Percentiles rank a stretch among this genome's conserved stretches.
These are phyloP conservation scores for Pestalotiopsis sp. DNA, from an alignment of 2,329 filamentous ascomycete genomes.

Conservation along the genomic window DNA sequence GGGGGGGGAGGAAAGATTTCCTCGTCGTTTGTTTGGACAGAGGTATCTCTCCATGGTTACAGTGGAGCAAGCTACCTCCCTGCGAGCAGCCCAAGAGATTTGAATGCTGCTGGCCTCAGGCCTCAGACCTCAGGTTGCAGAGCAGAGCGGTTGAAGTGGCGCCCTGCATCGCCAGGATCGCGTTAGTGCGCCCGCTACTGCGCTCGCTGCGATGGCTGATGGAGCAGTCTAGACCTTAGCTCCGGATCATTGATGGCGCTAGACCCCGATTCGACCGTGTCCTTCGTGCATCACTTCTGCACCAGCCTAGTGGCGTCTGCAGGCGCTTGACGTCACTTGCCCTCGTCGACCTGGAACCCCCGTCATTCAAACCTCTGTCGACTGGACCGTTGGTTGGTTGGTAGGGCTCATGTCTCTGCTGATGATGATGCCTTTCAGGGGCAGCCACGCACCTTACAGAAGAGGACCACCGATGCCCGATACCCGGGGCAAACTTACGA, in stretches of 20 bases:
- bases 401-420: neutral
- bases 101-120: neutral
- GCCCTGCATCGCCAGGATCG: neutral
- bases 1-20: neutral
- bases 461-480: too few species aligned
- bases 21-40: neutral
- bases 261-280: neutral
- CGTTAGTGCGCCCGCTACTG: neutral
- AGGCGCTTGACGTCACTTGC: neutral
- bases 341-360: neutral
- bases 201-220: neutral
- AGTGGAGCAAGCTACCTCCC: neutral
- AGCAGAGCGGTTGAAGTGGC: neutral
- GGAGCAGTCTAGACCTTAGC: neutral
- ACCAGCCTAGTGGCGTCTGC: neutral
- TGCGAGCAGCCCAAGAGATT: neutral
- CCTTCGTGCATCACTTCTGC: neutral
- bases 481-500: too few species aligned
- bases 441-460: neutral
- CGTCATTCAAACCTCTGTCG: neutral
- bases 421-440: neutral
- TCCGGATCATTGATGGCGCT: neutral
- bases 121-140: neutral
- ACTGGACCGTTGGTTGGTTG: neutral
- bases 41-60: neutral